Percentiles rank a stretch among this genome's conserved stretches.
phyloP scores from a whole-genome alignment of 2,329 filamentous ascomycete species.

The Didymosphaeria variabile region DNA sequence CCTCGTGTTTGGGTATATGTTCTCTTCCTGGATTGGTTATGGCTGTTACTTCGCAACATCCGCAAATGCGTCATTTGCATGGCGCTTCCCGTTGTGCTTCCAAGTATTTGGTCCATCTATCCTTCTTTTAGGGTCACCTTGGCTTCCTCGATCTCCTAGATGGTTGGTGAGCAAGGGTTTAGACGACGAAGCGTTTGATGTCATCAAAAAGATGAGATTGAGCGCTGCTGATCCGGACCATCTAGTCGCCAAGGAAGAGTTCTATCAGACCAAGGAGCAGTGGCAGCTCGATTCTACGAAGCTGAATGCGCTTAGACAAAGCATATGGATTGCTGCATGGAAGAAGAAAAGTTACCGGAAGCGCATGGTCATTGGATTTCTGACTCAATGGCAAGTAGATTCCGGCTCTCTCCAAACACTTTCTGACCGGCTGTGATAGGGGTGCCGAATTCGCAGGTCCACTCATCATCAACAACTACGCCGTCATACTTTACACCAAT shows the following conservation, averaged over 20 bases:
- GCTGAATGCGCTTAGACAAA: conserved; percentile 18
- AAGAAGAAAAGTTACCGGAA: too few species aligned
- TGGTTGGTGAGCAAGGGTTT: conserved; percentile 56
- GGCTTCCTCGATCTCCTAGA: conserved; percentile 58
- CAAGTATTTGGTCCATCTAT: conserved; percentile 53
- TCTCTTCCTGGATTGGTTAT: conserved; percentile 56
- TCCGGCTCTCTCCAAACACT: too few species aligned
- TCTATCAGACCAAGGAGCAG: conserved; percentile 59
- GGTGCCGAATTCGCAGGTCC: too few species aligned
- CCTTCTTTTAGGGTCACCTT: conserved; percentile 52
- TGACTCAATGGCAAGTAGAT: too few species aligned
- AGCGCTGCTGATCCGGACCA: conserved; percentile 52
- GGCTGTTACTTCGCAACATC: conserved; percentile 51
- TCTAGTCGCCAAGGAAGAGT: conserved; percentile 56
- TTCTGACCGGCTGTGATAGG: too few species aligned
- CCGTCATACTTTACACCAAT: too few species aligned
- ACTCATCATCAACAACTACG: too few species aligned
- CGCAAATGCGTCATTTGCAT: conserved; percentile 53
- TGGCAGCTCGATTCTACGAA: conserved; percentile 25
- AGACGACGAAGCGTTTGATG: conserved; percentile 56
- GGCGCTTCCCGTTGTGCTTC: conserved; percentile 57
- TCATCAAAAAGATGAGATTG: conserved; percentile 53
- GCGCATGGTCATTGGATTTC: too few species aligned
- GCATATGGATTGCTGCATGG: conserved; percentile 17
- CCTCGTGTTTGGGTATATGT: conserved; percentile 59